Conservation (phyloP, 2,329 filamentous ascomycete species). For the Tolypocladium endophyticum region DNA sequence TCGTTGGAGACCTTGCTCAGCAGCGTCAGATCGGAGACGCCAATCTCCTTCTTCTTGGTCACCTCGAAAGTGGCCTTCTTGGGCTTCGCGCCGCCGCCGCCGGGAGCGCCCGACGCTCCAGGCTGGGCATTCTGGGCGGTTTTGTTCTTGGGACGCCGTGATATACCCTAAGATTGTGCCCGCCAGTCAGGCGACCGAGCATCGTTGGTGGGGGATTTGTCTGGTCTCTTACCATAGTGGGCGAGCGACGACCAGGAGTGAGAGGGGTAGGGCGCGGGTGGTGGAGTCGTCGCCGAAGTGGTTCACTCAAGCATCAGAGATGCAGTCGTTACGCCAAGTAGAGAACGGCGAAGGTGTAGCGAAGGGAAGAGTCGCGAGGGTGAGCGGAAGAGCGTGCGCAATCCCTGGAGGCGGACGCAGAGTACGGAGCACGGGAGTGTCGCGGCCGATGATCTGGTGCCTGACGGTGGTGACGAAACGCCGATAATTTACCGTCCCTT, state of each 20-base stretch:
- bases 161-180: constrained; percentile 21
- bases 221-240: constrained; percentile 20
- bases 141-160: constrained; percentile 30
- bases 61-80: constrained; percentile 95
- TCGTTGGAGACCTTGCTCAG: constrained; percentile 99
- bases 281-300: constrained; percentile 4
- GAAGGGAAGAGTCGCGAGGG: neutral
- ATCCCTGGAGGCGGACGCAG: neutral
- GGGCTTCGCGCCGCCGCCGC: constrained; percentile 49
- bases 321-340: constrained; percentile 3
- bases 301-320: constrained; percentile 15
- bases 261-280: constrained; percentile 1
- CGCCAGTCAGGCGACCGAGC: neutral
- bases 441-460: constrained; percentile 11
- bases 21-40: constrained; percentile 92
- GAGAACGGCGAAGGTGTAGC: neutral
- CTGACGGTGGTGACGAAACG: constrained; percentile 21
- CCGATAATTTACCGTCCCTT: constrained; percentile 23
- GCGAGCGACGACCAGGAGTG: constrained; percentile 7
- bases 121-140: constrained; percentile 25
- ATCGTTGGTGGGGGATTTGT: constrained; percentile 2
- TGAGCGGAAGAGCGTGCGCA: neutral
- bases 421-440: constrained; percentile 4
- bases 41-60: constrained; percentile 98
- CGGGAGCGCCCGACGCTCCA: constrained; percentile 23